phyloP scores from a whole-genome alignment of 2,329 filamentous ascomycete genomes.

The Scedosporium aurantiacum region DNA sequence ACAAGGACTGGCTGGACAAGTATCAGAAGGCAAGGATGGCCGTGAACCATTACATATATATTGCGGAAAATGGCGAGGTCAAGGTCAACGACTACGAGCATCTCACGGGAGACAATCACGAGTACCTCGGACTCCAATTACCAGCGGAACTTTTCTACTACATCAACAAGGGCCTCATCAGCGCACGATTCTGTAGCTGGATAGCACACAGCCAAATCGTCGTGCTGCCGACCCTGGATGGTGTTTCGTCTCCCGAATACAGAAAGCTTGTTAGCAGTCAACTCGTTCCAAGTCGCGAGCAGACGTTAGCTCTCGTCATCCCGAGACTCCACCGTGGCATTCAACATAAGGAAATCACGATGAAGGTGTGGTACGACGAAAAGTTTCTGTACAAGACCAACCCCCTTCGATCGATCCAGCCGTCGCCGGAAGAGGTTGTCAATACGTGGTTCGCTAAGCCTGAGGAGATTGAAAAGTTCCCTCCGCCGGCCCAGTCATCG shows the following conservation, averaged over 20 bases:
- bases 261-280: conserved; percentile 64
- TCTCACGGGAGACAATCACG: conserved; percentile 73
- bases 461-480: conserved; percentile 35
- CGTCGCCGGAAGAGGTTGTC: conserved; percentile 34
- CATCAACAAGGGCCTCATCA: conserved; percentile 70
- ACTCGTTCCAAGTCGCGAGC: conserved; percentile 63
- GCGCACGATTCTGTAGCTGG: conserved; percentile 68
- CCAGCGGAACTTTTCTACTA: conserved; percentile 88
- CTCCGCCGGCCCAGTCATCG: conserved; percentile 19
- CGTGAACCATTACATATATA: conserved; percentile 77
- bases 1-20: conserved; percentile 69
- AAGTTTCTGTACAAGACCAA: conserved; percentile 58
- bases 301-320: conserved; percentile 67
- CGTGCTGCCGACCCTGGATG: conserved; percentile 76
- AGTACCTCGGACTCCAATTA: conserved; percentile 81
- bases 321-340: conserved; percentile 75
- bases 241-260: conserved; percentile 70
- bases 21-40: conserved; percentile 79
- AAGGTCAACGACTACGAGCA: conserved; percentile 61
- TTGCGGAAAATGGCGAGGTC: conserved; percentile 66
- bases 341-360: conserved; percentile 63
- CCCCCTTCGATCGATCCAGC: conserved; percentile 19
- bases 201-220: conserved; percentile 70
- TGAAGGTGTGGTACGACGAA: conserved; percentile 76
- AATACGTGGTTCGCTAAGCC: conserved; percentile 65